Percentiles rank a stretch among this genome's conserved stretches.
Conservation (phyloP, 1,284 basidiomycete genomes). For the Melampsora occidentalis region DNA sequence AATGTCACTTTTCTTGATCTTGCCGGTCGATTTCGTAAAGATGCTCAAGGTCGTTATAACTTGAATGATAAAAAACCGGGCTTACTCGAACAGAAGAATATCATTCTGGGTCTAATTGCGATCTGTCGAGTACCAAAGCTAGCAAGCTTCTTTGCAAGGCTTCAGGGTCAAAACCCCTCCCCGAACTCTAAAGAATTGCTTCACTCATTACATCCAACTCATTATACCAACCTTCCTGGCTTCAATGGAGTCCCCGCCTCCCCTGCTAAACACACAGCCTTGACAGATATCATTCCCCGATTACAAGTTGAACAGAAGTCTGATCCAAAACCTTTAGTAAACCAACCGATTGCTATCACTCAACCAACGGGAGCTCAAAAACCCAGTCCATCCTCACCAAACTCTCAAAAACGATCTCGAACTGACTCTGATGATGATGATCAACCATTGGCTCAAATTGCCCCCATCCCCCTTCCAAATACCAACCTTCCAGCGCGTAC, state of each 20-base stretch:
- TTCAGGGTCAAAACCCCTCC: background rate
- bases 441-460: background rate
- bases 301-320: no score
- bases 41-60: constrained; percentile 20
- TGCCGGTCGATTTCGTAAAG: constrained; percentile 14
- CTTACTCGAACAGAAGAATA: constrained; percentile 27
- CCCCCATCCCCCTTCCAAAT: background rate
- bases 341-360: background rate
- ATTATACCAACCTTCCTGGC: constrained; percentile 8
- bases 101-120: constrained; percentile 14
- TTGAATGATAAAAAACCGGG: constrained; percentile 24
- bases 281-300: no score
- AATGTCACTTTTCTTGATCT: constrained; percentile 25
- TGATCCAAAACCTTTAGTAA: background rate
- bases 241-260: constrained; percentile 16
- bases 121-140: constrained; percentile 10
- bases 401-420: constrained; percentile 27
- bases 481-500: background rate
- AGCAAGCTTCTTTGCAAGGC: constrained; percentile 14
- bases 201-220: constrained; percentile 6
- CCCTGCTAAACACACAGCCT: constrained; percentile 1
- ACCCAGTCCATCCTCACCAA: background rate
- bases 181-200: background rate
- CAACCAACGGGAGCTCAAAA: background rate
- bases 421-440: constrained; percentile 15